phyloP scores from a whole-genome alignment of 345 rosid species.

The Melastoma malabathricum region DNA sequence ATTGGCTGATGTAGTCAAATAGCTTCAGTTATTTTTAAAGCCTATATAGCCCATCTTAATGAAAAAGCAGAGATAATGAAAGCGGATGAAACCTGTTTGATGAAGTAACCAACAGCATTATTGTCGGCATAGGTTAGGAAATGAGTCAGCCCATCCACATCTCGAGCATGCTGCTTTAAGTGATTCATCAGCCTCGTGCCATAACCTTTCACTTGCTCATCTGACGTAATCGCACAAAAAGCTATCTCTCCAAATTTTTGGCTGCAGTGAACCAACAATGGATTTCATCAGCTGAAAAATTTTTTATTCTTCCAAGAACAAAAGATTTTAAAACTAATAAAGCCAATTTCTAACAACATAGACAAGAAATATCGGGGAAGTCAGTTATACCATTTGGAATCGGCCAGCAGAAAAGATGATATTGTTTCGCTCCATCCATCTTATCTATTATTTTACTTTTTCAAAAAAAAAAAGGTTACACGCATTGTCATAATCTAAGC shows the following conservation, averaged over 20 bases:
- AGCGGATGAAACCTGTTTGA: slow-evolving; percentile 56
- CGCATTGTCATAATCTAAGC: too few species aligned
- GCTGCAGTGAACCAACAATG: slow-evolving; percentile 26
- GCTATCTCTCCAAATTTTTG: slow-evolving; percentile 99
- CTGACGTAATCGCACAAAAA: slow-evolving; percentile 98
- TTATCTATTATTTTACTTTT: too few species aligned
- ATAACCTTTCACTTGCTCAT: slow-evolving; percentile 99
- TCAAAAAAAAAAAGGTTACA: too few species aligned
- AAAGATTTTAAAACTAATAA: too few species aligned
- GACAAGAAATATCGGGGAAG: too few species aligned
- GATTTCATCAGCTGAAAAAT: background rate
- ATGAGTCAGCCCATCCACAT: slow-evolving; percentile 92
- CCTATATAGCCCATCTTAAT: too few species aligned
- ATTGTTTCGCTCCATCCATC: too few species aligned
- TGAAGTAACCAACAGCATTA: slow-evolving; percentile 96
- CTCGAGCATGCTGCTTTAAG: slow-evolving; percentile 92
- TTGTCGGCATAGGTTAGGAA: slow-evolving; percentile 97
- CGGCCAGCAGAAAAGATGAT: too few species aligned
- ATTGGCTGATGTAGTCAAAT: slow-evolving; percentile 2
- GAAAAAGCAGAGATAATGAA: too few species aligned
- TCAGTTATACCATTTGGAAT: too few species aligned
- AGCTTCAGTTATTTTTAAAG: background rate
- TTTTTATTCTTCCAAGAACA: too few species aligned
- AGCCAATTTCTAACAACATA: too few species aligned
- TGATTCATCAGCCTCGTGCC: slow-evolving; percentile 99